Percentiles rank a stretch among this genome's conserved stretches.
Conservation (phyloP, 306 rosid species). For the Clitoria ternatea region DNA sequence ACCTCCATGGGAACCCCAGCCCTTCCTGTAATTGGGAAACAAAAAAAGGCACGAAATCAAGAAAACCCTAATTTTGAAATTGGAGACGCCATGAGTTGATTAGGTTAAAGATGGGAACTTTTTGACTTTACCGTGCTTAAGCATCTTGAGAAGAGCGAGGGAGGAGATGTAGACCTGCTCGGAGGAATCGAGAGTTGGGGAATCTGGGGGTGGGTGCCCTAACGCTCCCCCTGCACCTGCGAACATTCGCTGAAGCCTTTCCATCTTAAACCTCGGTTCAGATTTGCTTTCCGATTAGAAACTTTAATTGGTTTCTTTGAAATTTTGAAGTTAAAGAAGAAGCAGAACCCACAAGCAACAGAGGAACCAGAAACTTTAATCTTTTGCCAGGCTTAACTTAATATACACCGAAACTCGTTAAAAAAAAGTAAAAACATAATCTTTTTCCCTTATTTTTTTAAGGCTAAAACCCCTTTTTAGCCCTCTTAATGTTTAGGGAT, state of each 20-base stretch:
- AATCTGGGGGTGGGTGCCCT: conserved; percentile 89
- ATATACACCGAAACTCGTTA: too few species aligned
- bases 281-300: neutral
- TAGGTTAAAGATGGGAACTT: neutral
- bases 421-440: too few species aligned
- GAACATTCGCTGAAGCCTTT: conserved; percentile 87
- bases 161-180: conserved; percentile 97
- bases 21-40: conserved; percentile 57
- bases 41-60: neutral
- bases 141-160: conserved; percentile 92
- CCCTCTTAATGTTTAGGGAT: too few species aligned
- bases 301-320: neutral
- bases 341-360: neutral
- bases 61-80: conserved; percentile 32
- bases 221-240: conserved; percentile 87
- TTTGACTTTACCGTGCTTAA: conserved; percentile 65
- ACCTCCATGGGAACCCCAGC: conserved; percentile 99
- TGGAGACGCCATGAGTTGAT: neutral
- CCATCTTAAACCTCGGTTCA: conserved; percentile 32
- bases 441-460: too few species aligned
- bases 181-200: conserved; percentile 89
- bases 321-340: neutral
- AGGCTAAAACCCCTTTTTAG: too few species aligned
- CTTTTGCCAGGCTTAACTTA: too few species aligned
- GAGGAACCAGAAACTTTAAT: neutral